A percentile compares a stretch with the other conserved stretches of the same genome.
Evolutionary conservation across 345 rosid species (phyloP).

Genomic region (Lepidium africanum): DNA sequence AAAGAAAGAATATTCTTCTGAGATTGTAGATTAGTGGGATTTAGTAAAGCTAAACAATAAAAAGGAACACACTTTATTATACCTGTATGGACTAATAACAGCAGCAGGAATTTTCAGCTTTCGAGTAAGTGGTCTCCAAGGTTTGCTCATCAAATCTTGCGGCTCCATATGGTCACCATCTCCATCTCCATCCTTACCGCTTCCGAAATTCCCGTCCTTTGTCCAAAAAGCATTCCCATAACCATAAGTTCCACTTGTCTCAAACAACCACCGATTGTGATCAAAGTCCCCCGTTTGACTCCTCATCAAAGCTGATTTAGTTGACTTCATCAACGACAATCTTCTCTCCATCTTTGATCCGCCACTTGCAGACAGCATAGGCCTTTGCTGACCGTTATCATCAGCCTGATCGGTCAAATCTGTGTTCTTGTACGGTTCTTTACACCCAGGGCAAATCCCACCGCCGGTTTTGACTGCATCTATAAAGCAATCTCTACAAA

Average conservation of each 20-base stretch:
- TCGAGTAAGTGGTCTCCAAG: conserved; percentile 96
- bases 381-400: conserved; percentile 52
- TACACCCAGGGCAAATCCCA: conserved; percentile 90
- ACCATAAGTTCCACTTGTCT: conserved; percentile 87
- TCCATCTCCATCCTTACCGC: conserved; percentile 55
- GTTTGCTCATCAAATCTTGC: conserved; percentile 70
- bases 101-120: conserved; percentile 94
- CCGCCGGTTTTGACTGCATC: conserved; percentile 86
- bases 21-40: background rate
- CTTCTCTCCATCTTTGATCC: conserved; percentile 89
- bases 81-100: conserved; percentile 91
- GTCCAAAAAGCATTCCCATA: conserved; percentile 98
- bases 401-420: conserved; percentile 58
- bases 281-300: conserved; percentile 97
- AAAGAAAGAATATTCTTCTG: background rate
- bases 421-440: conserved; percentile 73
- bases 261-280: conserved; percentile 90
- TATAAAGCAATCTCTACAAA: conserved; percentile 84
- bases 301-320: conserved; percentile 70
- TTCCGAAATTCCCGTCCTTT: conserved; percentile 75
- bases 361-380: conserved; percentile 50
- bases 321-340: conserved; percentile 88
- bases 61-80: background rate
- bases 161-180: conserved; percentile 59
- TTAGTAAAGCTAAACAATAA: background rate